Evolutionary conservation across 1,284 basidiomycete species (phyloP), one percentile per base, ranked within the genome.

Genomic region (Stygiomarasmius scandens): DNA sequence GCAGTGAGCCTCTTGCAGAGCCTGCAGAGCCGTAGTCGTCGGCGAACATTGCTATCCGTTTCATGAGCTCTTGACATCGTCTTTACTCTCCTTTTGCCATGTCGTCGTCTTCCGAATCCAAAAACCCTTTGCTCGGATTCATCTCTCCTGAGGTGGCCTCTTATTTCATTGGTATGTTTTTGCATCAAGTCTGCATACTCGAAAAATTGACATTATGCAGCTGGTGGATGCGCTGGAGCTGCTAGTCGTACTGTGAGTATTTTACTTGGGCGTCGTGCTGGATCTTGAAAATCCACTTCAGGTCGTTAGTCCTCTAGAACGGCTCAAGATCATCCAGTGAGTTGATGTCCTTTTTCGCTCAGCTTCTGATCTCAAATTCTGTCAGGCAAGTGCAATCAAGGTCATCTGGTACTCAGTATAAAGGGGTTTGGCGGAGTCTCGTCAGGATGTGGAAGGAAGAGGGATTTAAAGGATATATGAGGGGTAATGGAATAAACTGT

Each of bases 271-370:
- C 16, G 14, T 41, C 8, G 16, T 41, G 6, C 38, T 41, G 6
- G 32, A 41, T 41, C 29, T 32, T 32, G 5, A 32, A 32, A 5
- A 5, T 32, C 29, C 12, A 32, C n/a, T 16, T 16, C 38, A 41
- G 38, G 38, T 41, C 27, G 95, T 98, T 50, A 91, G 87, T 62
- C 95, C 96, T 14, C 74, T 98, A 16, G 96, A 98, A 69, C 77
- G 95, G 55, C 77, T 98, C 52, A 98, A 98, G 76, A 98, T 98
- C 68, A 97, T 98, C 63, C 90, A 96, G 94, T 95, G 66, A 68
- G 89, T 76, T n/a, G 45, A 59, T 25, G 8, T 58, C 54, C 55
- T 54, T 55, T 49, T 45, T 49, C 46, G 41, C 46, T 58, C 50
- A 47, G 58, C 44, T 29, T 23, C 51, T 20, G 36, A 50, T 27